Conservation (phyloP, 2,329 filamentous ascomycete species). For the Aspergillus aculeatinus region DNA sequence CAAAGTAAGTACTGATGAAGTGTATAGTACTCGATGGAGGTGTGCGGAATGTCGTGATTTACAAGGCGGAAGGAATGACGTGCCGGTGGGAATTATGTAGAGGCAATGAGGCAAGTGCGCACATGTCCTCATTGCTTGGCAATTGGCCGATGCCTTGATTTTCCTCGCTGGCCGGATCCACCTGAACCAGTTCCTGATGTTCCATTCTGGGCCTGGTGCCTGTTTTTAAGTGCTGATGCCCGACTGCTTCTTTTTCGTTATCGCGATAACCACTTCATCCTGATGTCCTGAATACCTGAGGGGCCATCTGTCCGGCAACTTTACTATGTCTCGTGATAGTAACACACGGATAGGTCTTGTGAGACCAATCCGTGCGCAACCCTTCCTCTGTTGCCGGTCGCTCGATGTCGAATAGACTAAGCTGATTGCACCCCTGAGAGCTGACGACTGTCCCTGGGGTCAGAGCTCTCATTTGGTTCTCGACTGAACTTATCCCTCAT, state of each 20-base stretch:
- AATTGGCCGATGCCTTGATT: neutral
- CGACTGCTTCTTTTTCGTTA: neutral
- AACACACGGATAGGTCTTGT: neutral
- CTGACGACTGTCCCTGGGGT: neutral
- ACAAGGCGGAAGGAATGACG: neutral
- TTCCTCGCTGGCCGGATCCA: neutral
- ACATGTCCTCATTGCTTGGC: constrained; percentile 1
- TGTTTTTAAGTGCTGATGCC: neutral
- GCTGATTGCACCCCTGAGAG: neutral
- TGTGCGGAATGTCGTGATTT: neutral
- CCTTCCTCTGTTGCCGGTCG: neutral
- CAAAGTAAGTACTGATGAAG: neutral
- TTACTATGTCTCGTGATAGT: neutral
- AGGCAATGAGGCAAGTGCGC: neutral
- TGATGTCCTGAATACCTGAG: neutral
- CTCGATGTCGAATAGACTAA: neutral
- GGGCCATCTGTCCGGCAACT: neutral
- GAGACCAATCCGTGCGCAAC: neutral
- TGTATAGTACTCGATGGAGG: neutral
- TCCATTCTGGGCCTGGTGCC: neutral
- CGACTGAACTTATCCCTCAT: no score
- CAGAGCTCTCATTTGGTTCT: neutral
- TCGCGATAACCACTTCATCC: neutral
- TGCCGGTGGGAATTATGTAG: neutral
- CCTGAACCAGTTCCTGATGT: constrained; percentile 1